phyloP scores from a whole-genome alignment of 495 filamentous ascomycete genomes.

The Poronia punctata region DNA sequence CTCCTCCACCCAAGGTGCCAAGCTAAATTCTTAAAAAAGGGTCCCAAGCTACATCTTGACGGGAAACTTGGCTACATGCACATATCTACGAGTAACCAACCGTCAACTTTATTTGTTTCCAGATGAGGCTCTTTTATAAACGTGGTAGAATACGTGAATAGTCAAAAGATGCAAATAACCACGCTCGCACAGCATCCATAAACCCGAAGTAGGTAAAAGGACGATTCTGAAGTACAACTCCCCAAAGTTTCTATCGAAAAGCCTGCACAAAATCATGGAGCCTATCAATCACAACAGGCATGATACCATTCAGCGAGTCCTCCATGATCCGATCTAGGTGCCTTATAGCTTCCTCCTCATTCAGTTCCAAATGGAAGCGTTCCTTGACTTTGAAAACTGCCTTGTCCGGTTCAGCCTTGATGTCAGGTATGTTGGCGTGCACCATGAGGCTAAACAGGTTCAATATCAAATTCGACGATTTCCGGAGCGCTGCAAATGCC shows the following conservation, averaged over 20 bases:
- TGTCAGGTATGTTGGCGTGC: conserved; percentile 93
- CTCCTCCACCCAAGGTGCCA: too few species aligned
- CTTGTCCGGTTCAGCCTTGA: conserved; percentile 85
- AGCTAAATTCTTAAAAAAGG: too few species aligned
- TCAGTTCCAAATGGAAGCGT: conserved; percentile 84
- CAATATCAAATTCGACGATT: conserved; percentile 83
- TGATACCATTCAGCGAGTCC: conserved; percentile 78
- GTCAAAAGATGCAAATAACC: too few species aligned
- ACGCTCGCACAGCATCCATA: too few species aligned
- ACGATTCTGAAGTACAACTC: not conserved
- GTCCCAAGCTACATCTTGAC: too few species aligned
- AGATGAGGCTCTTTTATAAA: too few species aligned
- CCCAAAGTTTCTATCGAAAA: conserved; percentile 51
- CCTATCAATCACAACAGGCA: conserved; percentile 89
- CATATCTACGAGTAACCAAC: too few species aligned
- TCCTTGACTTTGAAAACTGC: conserved; percentile 92
- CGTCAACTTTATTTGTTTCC: too few species aligned
- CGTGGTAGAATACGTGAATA: too few species aligned
- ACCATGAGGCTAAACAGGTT: conserved; percentile 97
- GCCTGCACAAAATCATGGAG: conserved; percentile 91
- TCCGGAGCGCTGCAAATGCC: conserved; percentile 84
- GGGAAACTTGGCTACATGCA: too few species aligned
- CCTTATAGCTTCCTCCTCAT: conserved; percentile 86
- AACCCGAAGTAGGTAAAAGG: too few species aligned
- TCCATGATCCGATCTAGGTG: conserved; percentile 82